phyloP scores from a whole-genome alignment of 1,284 basidiomycete species.

The Ganoderma sinense region DNA sequence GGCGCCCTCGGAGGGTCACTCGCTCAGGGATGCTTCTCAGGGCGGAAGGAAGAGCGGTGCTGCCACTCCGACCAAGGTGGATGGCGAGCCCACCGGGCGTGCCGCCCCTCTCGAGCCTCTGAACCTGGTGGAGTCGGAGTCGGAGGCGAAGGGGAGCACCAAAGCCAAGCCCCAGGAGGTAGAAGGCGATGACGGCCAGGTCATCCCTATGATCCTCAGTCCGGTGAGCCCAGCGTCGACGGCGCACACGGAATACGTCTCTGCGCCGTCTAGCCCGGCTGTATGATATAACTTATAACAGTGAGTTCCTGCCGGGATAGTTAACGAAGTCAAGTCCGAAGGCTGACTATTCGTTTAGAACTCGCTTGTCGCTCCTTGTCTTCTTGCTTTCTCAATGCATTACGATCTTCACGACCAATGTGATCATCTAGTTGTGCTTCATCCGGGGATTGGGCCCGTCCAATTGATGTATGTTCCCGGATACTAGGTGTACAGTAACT shows the following conservation, averaged over 20 bases:
- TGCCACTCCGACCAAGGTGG: slow-evolving; percentile 26
- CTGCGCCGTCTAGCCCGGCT: slow-evolving; percentile 37
- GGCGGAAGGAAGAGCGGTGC: slow-evolving; percentile 18
- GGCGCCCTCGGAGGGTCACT: slow-evolving; percentile 20
- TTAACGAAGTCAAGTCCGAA: neutral
- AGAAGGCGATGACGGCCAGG: neutral
- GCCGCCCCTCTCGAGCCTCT: neutral
- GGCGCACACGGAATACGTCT: slow-evolving; percentile 34
- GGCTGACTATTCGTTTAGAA: neutral
- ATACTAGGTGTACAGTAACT: neutral
- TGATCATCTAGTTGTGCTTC: neutral
- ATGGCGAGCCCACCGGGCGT: slow-evolving; percentile 11
- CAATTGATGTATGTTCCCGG: neutral
- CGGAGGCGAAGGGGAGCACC: neutral
- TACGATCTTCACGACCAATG: neutral
- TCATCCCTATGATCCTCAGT: slow-evolving; percentile 3
- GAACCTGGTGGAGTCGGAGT: neutral
- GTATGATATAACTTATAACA: slow-evolving; percentile 6
- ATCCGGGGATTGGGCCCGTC: neutral
- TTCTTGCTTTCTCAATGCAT: neutral
- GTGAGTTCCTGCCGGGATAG: neutral
- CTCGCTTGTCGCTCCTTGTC: neutral
- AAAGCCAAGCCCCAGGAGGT: neutral
- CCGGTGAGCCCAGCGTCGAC: slow-evolving; percentile 29
- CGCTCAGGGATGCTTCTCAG: slow-evolving; percentile 17